Conservation (phyloP, 2,329 filamentous ascomycete genomes). For the Byssothecium circinans region DNA sequence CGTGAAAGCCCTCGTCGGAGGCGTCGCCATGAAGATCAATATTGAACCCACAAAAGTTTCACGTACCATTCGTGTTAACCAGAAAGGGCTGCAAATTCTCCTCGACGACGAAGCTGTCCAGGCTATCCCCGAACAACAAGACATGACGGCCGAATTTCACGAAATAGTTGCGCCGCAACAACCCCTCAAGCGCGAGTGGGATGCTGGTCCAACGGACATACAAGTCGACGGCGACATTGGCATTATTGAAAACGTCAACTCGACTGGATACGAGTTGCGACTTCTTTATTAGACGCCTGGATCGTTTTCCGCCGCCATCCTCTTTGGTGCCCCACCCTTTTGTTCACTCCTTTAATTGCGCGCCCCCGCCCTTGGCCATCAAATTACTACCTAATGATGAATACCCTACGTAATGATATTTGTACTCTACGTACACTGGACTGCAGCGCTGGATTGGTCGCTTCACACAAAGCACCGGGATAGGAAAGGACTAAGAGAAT, state of each 20-base stretch:
- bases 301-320: constrained; percentile 1
- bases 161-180: constrained; percentile 58
- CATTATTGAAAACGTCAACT: constrained; percentile 47
- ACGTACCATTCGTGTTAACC: constrained; percentile 71
- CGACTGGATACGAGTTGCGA: constrained; percentile 53
- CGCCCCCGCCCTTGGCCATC: constrained; percentile 6
- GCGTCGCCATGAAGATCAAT: constrained; percentile 77
- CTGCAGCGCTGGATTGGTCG: constrained; percentile 20
- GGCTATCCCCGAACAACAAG: constrained; percentile 85
- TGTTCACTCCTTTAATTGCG: constrained; percentile 8
- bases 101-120: constrained; percentile 88
- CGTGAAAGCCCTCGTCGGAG: constrained; percentile 70
- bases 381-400: constrained; percentile 14
- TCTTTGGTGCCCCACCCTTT: no score
- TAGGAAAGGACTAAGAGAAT: not conserved
- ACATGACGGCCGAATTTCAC: constrained; percentile 74
- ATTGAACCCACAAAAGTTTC: constrained; percentile 73
- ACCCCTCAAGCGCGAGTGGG: constrained; percentile 57
- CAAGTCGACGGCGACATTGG: constrained; percentile 53
- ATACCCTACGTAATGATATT: constrained; percentile 29
- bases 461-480: constrained; percentile 2
- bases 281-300: constrained; percentile 46
- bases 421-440: constrained; percentile 34
- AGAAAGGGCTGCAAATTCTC: constrained; percentile 76
- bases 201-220: constrained; percentile 51